A percentile compares a stretch with the other conserved stretches of the same genome.
Conservation (phyloP, 176 grass and related monocot genomes). For the Eleusine indica region DNA sequence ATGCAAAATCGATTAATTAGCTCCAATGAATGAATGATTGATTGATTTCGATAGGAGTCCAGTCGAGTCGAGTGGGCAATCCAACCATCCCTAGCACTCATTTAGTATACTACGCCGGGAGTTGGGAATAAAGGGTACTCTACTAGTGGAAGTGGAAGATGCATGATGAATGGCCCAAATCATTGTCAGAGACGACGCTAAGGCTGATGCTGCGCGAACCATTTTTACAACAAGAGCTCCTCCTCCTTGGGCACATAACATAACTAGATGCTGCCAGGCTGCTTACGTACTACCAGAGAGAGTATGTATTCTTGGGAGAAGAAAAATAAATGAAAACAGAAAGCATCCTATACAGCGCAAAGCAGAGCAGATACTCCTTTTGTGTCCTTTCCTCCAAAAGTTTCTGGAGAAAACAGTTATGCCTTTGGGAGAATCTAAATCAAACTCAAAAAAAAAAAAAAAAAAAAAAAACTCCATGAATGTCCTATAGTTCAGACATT, state of each 20-base stretch:
- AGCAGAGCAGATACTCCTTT: no score
- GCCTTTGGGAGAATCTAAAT: no score
- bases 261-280: no score
- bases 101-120: no score
- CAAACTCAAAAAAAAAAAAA: no score
- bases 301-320: background rate
- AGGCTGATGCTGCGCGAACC: background rate
- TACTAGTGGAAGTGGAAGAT: background rate
- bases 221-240: background rate
- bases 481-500: no score
- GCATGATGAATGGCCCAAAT: background rate
- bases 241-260: background rate
- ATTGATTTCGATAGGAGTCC: background rate
- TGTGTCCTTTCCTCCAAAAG: no score
- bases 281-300: no score
- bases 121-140: background rate
- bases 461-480: no score
- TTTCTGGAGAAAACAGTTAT: no score
- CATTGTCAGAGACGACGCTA: background rate
- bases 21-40: background rate
- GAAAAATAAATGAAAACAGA: background rate
- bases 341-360: no score
- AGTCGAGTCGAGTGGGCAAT: background rate
- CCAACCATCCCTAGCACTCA: background rate
- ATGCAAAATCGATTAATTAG: background rate